Evolutionary conservation across 2,329 filamentous ascomycete genomes (phyloP).

Genomic region (Ophiocordyceps robertsii): DNA sequence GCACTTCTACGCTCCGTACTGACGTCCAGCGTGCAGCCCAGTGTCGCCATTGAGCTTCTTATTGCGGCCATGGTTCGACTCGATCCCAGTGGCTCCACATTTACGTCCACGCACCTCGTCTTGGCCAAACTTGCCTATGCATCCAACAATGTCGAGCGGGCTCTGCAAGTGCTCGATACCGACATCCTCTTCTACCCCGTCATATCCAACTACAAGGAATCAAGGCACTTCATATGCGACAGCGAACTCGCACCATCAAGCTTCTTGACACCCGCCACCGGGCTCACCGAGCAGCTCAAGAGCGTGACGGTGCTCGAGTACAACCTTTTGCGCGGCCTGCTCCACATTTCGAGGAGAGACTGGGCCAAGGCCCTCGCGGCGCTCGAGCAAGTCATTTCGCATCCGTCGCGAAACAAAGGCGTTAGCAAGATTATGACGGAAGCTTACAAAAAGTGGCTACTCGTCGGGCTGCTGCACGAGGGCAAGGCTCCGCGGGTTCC

Average conservation of each 20-base stretch:
- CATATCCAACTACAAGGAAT: slow-evolving; percentile 20
- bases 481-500: slow-evolving; percentile 47
- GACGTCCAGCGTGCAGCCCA: slow-evolving; percentile 20
- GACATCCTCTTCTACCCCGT: slow-evolving; percentile 53
- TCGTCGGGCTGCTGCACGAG: slow-evolving; percentile 58
- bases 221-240: slow-evolving; percentile 31
- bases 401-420: slow-evolving; percentile 48
- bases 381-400: slow-evolving; percentile 52
- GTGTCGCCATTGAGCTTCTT: slow-evolving; percentile 30
- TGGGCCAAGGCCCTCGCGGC: slow-evolving; percentile 51
- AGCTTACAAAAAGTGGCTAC: slow-evolving; percentile 82
- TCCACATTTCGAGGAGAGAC: slow-evolving; percentile 45
- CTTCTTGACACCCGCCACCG: slow-evolving; percentile 47
- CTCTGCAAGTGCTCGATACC: slow-evolving; percentile 48
- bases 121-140: slow-evolving; percentile 47
- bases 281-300: slow-evolving; percentile 42
- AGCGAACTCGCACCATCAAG: slow-evolving; percentile 27
- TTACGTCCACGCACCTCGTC: slow-evolving; percentile 49
- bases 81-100: slow-evolving; percentile 51
- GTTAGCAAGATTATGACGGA: slow-evolving; percentile 72
- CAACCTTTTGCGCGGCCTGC: slow-evolving; percentile 49
- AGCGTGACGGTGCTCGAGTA: slow-evolving; percentile 49
- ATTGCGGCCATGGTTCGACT: slow-evolving; percentile 46
- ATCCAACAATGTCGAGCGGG: slow-evolving; percentile 36
- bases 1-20: slow-evolving; percentile 1